Evolutionary conservation across 257 asterid species (phyloP), one percentile per base, ranked within the genome.

Genomic region (Ilex asprella): DNA sequence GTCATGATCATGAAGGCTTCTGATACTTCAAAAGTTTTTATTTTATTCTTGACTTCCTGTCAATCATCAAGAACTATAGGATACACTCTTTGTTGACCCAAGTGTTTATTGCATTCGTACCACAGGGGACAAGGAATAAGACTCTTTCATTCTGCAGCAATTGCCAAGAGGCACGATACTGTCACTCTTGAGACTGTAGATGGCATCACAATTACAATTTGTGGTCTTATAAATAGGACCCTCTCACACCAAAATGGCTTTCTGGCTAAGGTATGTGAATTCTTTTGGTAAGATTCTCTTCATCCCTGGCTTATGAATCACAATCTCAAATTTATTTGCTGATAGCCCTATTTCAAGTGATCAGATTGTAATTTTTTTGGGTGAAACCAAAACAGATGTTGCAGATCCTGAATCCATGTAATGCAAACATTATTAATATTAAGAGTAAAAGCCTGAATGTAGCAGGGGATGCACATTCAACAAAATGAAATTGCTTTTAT

Each of bases 181-280:
- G 85, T 73, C 68, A 83, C 89, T 54, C 77, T 89, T 63, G 69
- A 62, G 70, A 73, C 94, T 39, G 68, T 31, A 49, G 97, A 89
- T 71, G 90, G 86, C 82, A 74, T 83, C 70, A 63, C 80, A 39
- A 49, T 89, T 70, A 47, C 68, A 75, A 39, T 85, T 65, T 59
- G 67, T 31, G 95, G 95, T 58, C 67, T 63, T 56, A 76, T 90
- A 60, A 83, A 81, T 64, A 78, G 64, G 78, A 41, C 71, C 29
- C 84, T 70, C 46, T 78, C 95, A 12, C 77, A 78, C 31, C 64
- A 74, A 52, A 85, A 78, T 73, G 95, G 97, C 51, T 83, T 90
- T 78, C 61, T 83, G 16, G 15, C 21, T 13, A 84, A 83, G 95
- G 95, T 87, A 70, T 43, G 61, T 32, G 57, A 31, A 21, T 56